Evolutionary conservation across 2,329 filamentous ascomycete species (phyloP), one percentile per base, ranked within the genome.

Genomic region (Colletotrichum costaricense): DNA sequence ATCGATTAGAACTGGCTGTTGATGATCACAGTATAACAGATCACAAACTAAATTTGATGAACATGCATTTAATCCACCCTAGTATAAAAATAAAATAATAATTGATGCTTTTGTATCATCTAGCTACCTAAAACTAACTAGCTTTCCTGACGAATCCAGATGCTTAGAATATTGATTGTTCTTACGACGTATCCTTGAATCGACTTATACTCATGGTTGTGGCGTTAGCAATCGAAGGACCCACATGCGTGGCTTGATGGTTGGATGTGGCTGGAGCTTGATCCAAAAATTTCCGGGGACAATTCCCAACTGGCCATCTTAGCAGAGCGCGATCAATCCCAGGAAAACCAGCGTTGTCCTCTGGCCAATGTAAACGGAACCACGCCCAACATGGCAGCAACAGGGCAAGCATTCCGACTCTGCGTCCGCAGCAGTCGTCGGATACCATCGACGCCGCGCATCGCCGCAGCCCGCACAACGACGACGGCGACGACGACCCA

Each of bases 331-430:
- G 72, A 63, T 30, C 69, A 67, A 54, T 52, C 11, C 16, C 38
- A 42, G 67, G 67, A 35, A 54, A 60, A 30, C 38, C 63, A 74
- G 63, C 69, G 72, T 63, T 52, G 62, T 35, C 35, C 42, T 63
- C 30, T 58, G 64, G 56, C 60, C 55, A 49, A 56, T 60, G 54
- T 64, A 38, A 64, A 52, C 46, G 35, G 26, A 49, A 46, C 35
- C 60, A 72, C 56, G 67, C 57, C 69, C 74, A 76, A 69, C 30
- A 85, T 85, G 83, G 81, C 83, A 73, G 81, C 83, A 77, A 79
- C 82, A 76, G 81, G 81, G 69, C 79, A 78, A 76, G 81, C 81
- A 76, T 78, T 79, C 67, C 80, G 83, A 78, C 78, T 84, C 71
- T 84, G 82, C 76, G 55, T 67, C 54, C 74, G 76, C 64, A 69